These are phyloP conservation scores for Chrysanthemum makinoi DNA, from an alignment of 129 eudicot genomes.

Conservation along the genomic window DNA sequence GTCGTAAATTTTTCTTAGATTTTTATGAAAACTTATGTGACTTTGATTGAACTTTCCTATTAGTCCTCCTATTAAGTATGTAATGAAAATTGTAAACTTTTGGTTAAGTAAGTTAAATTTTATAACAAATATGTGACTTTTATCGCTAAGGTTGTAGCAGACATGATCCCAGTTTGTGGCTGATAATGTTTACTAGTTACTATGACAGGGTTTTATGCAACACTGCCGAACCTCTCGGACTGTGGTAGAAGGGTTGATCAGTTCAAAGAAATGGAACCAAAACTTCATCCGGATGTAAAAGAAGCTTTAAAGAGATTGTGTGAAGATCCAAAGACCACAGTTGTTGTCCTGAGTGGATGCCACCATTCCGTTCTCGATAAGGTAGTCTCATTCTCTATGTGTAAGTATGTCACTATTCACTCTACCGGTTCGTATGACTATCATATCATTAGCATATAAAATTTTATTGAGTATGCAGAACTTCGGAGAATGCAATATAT, in stretches of 20 bases:
- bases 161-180: background rate
- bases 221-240: slow-evolving; percentile 79
- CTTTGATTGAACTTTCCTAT: background rate
- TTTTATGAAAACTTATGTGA: too few relatives aligned
- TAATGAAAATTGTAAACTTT: too few relatives aligned
- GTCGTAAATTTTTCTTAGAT: too few relatives aligned
- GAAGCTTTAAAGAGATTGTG: slow-evolving; percentile 54
- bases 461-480: slow-evolving; percentile 46
- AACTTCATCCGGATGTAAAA: slow-evolving; percentile 70
- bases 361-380: slow-evolving; percentile 59
- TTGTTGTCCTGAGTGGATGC: slow-evolving; percentile 75
- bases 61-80: too few relatives aligned
- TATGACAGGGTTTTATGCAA: slow-evolving; percentile 70
- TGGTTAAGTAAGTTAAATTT: too few relatives aligned
- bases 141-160: background rate
- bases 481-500: slow-evolving; percentile 67
- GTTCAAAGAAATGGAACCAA: slow-evolving; percentile 78
- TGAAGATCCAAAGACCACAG: slow-evolving; percentile 72
- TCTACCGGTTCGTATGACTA: slow-evolving; percentile 15
- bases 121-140: background rate
- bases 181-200: background rate
- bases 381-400: slow-evolving; percentile 24
- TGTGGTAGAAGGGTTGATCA: slow-evolving; percentile 73
- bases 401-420: background rate
- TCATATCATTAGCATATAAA: slow-evolving; percentile 16